A percentile compares a stretch with the other conserved stretches of the same genome.
Conservation (phyloP, 2,329 filamentous ascomycete genomes). For the Colletotrichum sp. region DNA sequence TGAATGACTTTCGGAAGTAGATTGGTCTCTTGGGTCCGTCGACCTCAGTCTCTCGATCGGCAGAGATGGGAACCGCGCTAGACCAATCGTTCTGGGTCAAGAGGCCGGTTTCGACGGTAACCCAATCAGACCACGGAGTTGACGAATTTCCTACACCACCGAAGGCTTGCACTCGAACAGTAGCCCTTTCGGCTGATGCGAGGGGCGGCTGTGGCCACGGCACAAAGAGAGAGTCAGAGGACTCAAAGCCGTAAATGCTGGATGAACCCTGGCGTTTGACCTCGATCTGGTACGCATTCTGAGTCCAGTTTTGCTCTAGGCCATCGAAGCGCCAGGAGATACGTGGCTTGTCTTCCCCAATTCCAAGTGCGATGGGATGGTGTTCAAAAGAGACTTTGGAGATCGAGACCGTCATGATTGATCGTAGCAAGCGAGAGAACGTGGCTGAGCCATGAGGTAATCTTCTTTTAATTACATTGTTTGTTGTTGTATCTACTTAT, state of each 20-base stretch:
- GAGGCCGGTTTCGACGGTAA: constrained; percentile 39
- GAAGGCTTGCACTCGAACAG: constrained; percentile 37
- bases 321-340: constrained; percentile 52
- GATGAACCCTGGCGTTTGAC: constrained; percentile 27
- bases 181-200: constrained; percentile 31
- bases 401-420: background rate
- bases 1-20: constrained; percentile 14
- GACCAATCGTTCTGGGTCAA: constrained; percentile 33
- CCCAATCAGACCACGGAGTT: constrained; percentile 33
- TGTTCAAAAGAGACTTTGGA: constrained; percentile 43
- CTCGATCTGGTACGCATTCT: constrained; percentile 48
- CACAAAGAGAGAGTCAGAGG: constrained; percentile 42
- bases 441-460: background rate
- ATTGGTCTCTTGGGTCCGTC: constrained; percentile 30
- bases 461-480: background rate
- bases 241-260: constrained; percentile 30
- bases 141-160: constrained; percentile 22
- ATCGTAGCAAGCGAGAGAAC: background rate
- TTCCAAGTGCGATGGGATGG: constrained; percentile 44
- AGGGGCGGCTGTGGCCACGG: constrained; percentile 47
- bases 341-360: constrained; percentile 45
- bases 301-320: constrained; percentile 42
- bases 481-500: background rate
- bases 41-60: constrained; percentile 30
- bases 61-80: constrained; percentile 29